Base-by-base conservation (phyloP, 176 grass and related monocot species). In the Musa acuminata region DNA sequence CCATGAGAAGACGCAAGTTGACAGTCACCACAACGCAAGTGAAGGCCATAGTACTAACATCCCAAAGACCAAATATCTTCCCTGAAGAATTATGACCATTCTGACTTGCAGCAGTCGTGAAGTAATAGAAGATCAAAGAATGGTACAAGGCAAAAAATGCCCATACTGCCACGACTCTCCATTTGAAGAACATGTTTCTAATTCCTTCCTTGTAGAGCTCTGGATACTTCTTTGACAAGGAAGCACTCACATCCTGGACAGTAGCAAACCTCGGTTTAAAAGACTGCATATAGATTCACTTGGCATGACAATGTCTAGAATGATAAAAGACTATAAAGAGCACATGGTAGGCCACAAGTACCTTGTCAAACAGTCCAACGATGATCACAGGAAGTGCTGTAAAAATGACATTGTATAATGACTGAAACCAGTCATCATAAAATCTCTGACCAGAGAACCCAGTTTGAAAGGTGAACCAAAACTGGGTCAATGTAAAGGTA, bases 381-480 rank as follows among this genome's bases (percentile, higher is more conserved):
- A 93, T 91, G 84, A 99, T 99, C 60, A 99, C 91, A 55, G 96
- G 96, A 54, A 99, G 62, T 53, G 96, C 88, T 1, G 96, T 91
- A 83, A 99, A 99, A 80, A 91, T 91, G 75, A 99, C 96, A 89
- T 99, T 99, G 78, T 89, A 99, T 19, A 99, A 67, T 80, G 96
- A 99, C 67, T 99, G 96, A 68, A 87, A 89, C 96, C 96, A 99
- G 66, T 99, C 96, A 83, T 99, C 96, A 79, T 99, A 99, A 89
- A 99, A 99, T 72, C 88, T 87, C 62, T 94, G 91, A 83, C 96
- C 91, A 64, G 96, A 99, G 87, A 91, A 99, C 10, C 96, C 96
- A 81, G 90, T 91, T 80, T 95, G 96, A 73, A 95, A 99, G 70
- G 96, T 99, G 86, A 99, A 99, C 96, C 96, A 99, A 80, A 99